These are phyloP conservation scores for Leishmania arabica DNA, from an alignment of 208 protist species.

Conservation along the genomic window DNA sequence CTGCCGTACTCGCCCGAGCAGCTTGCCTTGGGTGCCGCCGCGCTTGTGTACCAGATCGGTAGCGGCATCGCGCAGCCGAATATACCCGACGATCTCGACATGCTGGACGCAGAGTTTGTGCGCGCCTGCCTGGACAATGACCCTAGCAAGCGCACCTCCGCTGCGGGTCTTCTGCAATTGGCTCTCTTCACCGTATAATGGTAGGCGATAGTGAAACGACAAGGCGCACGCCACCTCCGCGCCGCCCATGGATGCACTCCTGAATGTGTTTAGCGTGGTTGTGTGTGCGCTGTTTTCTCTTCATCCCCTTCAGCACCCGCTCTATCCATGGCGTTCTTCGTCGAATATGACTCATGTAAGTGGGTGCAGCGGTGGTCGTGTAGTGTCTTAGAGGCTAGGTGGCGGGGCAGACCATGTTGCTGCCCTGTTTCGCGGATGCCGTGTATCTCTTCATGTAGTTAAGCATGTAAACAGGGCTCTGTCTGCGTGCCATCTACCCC, in stretches of 20 bases:
- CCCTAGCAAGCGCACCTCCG: conserved; percentile 54
- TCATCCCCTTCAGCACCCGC: neutral
- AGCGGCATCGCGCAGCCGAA: conserved; percentile 58
- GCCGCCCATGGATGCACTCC: neutral
- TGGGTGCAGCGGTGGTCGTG: neutral
- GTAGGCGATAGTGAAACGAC: neutral
- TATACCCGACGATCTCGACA: conserved; percentile 60
- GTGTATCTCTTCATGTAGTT: neutral
- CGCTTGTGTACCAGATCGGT: conserved; percentile 85
- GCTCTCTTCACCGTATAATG: conserved; percentile 69
- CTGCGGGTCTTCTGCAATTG: conserved; percentile 62
- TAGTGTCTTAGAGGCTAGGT: neutral
- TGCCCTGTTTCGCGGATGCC: neutral
- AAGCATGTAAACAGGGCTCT: neutral
- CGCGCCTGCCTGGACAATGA: conserved; percentile 56
- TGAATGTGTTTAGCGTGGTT: neutral
- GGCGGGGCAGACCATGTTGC: neutral
- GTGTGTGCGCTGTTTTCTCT: neutral
- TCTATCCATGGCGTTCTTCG: neutral
- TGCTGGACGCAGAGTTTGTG: conserved; percentile 73
- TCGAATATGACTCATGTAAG: neutral
- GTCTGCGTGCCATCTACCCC: neutral
- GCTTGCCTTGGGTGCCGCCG: conserved; percentile 44
- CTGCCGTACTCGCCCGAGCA: conserved; percentile 75
- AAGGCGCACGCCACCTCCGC: neutral